These are phyloP conservation scores for Fraxinus cuspidata DNA, from an alignment of 257 asterid species.

Conservation along the genomic window DNA sequence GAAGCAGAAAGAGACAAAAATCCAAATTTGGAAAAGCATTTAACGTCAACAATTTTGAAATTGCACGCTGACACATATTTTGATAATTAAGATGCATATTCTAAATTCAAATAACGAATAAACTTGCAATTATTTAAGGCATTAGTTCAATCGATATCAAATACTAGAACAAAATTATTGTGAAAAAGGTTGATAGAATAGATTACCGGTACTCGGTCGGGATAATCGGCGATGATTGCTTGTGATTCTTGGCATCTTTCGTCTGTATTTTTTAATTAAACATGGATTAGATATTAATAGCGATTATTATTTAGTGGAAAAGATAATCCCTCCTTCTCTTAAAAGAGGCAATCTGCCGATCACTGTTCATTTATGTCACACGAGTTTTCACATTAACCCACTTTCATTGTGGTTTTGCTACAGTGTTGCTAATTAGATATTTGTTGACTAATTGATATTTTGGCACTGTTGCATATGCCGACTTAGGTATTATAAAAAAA, in stretches of 20 bases:
- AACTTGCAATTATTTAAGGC: neutral
- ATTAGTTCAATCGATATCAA: neutral
- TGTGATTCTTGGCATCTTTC: slow-evolving; percentile 71
- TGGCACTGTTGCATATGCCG: too few relatives aligned
- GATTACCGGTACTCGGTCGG: slow-evolving; percentile 86
- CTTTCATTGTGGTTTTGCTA: too few relatives aligned
- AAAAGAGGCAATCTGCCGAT: too few relatives aligned
- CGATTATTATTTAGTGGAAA: neutral
- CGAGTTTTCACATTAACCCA: too few relatives aligned
- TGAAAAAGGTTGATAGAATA: neutral
- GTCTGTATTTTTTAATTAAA: slow-evolving; percentile 37
- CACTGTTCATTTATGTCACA: too few relatives aligned
- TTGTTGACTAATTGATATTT: too few relatives aligned
- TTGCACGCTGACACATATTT: neutral
- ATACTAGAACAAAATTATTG: neutral
- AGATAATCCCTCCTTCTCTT: too few relatives aligned
- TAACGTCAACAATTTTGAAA: neutral
- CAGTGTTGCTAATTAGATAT: too few relatives aligned
- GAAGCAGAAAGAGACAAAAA: neutral
- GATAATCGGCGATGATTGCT: slow-evolving; percentile 80
- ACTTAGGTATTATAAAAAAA: too few relatives aligned
- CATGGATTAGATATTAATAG: neutral
- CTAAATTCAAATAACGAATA: neutral
- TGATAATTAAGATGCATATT: neutral
- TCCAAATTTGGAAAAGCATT: neutral